These are phyloP conservation scores for Achaetomium macrosporum DNA, from an alignment of 2,329 filamentous ascomycete species.

Conservation along the genomic window DNA sequence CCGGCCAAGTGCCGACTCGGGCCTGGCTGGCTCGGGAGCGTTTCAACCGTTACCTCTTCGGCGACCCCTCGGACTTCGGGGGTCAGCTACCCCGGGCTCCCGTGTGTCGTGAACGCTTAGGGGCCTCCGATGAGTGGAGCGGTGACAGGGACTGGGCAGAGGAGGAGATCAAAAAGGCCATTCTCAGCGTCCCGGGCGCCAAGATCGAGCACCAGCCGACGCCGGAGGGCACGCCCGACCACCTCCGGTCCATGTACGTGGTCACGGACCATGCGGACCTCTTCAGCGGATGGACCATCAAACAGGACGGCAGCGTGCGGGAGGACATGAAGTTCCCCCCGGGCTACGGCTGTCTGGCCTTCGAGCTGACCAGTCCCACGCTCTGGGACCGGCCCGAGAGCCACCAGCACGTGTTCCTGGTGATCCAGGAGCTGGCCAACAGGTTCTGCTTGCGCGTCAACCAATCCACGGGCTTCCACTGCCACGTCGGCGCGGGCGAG, in stretches of 20 bases:
- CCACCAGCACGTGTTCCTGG: constrained; percentile 7
- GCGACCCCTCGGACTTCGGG: too few relatives aligned
- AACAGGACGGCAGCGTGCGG: not conserved
- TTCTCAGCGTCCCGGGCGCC: constrained; percentile 7
- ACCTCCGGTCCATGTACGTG: not conserved
- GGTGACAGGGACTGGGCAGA: not conserved
- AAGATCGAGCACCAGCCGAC: not conserved
- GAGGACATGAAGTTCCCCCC: not conserved
- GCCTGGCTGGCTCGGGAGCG: too few relatives aligned
- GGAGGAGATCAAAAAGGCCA: not conserved
- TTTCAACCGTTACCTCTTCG: too few relatives aligned
- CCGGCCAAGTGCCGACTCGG: too few relatives aligned
- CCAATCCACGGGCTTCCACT: constrained; percentile 9
- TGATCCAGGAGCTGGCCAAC: constrained; percentile 3
- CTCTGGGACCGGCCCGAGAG: constrained; percentile 13
- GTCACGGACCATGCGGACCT: not conserved
- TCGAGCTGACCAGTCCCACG: constrained; percentile 12
- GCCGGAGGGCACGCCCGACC: not conserved
- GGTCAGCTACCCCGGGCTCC: not conserved
- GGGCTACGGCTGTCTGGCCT: not conserved
- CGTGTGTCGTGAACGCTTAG: not conserved
- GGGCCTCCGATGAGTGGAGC: not conserved
- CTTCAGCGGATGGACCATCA: not conserved
- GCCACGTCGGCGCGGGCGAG: constrained; percentile 12
- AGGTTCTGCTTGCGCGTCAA: constrained; percentile 11